Evolutionary conservation across 345 rosid species (phyloP).

Genomic region (Murraya paniculata): DNA sequence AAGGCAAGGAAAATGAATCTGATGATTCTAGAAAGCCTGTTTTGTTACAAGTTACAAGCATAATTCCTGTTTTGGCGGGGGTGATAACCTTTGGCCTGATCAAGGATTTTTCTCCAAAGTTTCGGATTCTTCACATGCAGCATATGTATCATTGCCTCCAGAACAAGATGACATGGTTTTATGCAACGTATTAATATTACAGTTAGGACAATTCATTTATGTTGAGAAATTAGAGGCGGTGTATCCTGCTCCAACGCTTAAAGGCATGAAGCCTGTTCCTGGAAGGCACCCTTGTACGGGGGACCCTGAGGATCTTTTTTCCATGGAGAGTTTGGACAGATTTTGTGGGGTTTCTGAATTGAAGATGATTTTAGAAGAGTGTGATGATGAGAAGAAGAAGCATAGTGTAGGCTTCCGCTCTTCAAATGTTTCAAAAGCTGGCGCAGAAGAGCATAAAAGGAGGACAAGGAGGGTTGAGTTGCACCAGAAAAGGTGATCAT

Average conservation of each 20-base stretch:
- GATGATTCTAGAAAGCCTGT: slow-evolving; percentile 38
- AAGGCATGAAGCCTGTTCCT: slow-evolving; percentile 56
- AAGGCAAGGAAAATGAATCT: slow-evolving; percentile 27
- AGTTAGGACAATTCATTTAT: slow-evolving; percentile 55
- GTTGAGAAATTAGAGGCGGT: slow-evolving; percentile 55
- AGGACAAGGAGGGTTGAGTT: not conserved
- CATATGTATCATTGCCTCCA: slow-evolving; percentile 60
- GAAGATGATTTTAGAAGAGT: slow-evolving; percentile 18
- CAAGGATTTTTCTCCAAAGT: slow-evolving; percentile 68
- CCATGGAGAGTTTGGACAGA: slow-evolving; percentile 41
- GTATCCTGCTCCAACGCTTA: slow-evolving; percentile 65
- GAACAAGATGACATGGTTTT: slow-evolving; percentile 66
- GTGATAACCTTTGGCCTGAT: slow-evolving; percentile 73
- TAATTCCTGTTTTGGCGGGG: slow-evolving; percentile 65
- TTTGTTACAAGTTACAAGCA: slow-evolving; percentile 65
- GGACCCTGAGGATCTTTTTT: slow-evolving; percentile 47
- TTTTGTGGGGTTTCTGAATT: slow-evolving; percentile 34
- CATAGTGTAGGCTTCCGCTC: slow-evolving; percentile 24
- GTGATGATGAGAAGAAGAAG: slow-evolving; percentile 18
- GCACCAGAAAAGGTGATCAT: slow-evolving; percentile 7
- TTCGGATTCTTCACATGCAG: slow-evolving; percentile 58
- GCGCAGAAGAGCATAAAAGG: not conserved
- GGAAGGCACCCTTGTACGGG: slow-evolving; percentile 51
- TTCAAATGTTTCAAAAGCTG: slow-evolving; percentile 16
- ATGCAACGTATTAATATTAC: slow-evolving; percentile 48